Percentiles rank a stretch among this genome's conserved stretches.
phyloP scores from a whole-genome alignment of 2,329 filamentous ascomycete genomes.

The Verticillium nubilum region DNA sequence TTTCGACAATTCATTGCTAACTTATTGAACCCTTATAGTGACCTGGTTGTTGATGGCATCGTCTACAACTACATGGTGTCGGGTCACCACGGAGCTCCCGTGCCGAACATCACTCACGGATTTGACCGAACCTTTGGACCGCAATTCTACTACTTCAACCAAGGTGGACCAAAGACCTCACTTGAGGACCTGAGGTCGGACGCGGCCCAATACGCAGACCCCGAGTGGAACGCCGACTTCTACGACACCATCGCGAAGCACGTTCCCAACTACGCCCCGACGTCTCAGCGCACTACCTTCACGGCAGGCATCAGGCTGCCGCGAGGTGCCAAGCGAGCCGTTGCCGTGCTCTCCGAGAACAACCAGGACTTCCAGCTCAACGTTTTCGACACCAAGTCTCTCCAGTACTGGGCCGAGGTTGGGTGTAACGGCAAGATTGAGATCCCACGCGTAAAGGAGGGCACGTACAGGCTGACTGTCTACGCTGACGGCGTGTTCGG shows the following conservation, averaged over 20 bases:
- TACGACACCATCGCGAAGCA: slow-evolving; percentile 57
- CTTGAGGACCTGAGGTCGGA: slow-evolving; percentile 26
- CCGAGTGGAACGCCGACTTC: slow-evolving; percentile 51
- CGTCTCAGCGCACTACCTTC: slow-evolving; percentile 42
- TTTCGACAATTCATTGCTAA: neutral
- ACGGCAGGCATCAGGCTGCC: slow-evolving; percentile 46
- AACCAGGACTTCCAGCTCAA: slow-evolving; percentile 32
- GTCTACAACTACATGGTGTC: slow-evolving; percentile 60
- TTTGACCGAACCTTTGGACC: slow-evolving; percentile 63
- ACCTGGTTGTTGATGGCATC: slow-evolving; percentile 59
- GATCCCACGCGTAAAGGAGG: slow-evolving; percentile 50
- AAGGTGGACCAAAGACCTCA: neutral
- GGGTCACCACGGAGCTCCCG: slow-evolving; percentile 58
- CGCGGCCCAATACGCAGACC: slow-evolving; percentile 43
- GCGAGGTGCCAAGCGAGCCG: slow-evolving; percentile 38
- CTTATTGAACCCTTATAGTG: slow-evolving; percentile 20
- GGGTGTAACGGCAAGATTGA: slow-evolving; percentile 37
- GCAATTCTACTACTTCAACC: slow-evolving; percentile 59
- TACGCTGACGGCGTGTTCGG: slow-evolving; percentile 59
- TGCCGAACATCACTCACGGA: slow-evolving; percentile 58
- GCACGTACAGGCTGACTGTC: slow-evolving; percentile 55
- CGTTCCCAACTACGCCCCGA: slow-evolving; percentile 53
- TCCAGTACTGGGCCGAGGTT: slow-evolving; percentile 59
- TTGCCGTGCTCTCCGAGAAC: slow-evolving; percentile 44
- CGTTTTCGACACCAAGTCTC: slow-evolving; percentile 44